Evolutionary conservation across 164 flowering plant species (phyloP), one percentile per base, ranked within the genome.

Genomic region (Santalum album): DNA sequence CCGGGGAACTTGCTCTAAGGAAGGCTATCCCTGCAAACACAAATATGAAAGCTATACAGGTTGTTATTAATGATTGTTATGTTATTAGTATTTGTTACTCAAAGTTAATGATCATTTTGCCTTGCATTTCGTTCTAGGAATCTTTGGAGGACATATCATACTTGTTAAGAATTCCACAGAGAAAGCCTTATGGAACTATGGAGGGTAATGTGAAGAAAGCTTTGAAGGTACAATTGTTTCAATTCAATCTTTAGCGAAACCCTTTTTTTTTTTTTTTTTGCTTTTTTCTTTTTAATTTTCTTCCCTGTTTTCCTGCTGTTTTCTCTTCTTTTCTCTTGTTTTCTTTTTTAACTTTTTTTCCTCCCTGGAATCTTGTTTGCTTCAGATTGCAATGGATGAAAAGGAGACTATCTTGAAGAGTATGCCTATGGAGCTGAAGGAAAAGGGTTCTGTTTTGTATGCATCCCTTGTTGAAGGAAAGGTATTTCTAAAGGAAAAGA

Each of bases 141-240:
- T 82, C 96, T 58, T 60, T 91, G 66, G 98, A 91, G 71, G 96
- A 91, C 29, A 69, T 91, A 55, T 84, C 96, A 16, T 91, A 84
- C 75, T 75, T 88, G 74, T 78, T 88, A 27, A 86, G 98, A 70
- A 91, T 91, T 61, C 98, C 98, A 26, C 98, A 91, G 67, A 77
- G 98, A 73, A 91, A 91, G 69, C 98, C 98, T 35, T 91, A 62
- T 69, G 90, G 96, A 72, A 88, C 98, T 35, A 88, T 91, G 98
- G 96, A 91, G 78, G 79, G 88, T 16, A 83, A 91, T 75, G 92
- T 82, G 50, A 84, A 91, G 78, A 91, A 78, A 82, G 86, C 95
- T 59, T 68, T 91, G 22, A 82, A 86, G 96, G 96, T 88, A 73
- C 20, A n/a, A 17, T 44, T 15, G 48, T 46, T 51, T 35, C 47